Evolutionary conservation across 2,329 filamentous ascomycete species (phyloP).

Genomic region (Colletotrichum tanaceti): DNA sequence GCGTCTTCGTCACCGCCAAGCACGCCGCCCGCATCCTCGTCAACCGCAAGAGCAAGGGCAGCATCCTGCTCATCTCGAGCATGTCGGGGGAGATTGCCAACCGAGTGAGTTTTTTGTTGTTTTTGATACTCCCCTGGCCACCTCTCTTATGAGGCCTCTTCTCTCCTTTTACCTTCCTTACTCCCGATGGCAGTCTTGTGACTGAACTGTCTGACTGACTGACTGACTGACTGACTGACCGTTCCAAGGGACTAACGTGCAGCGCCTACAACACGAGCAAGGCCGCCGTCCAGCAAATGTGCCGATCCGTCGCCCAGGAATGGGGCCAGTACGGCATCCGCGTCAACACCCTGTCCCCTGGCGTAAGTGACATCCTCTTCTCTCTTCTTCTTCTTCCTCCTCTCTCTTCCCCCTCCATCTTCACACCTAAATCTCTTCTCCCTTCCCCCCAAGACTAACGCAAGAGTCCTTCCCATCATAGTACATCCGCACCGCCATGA

Average conservation of each 20-base stretch:
- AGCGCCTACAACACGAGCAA: constrained; percentile 73
- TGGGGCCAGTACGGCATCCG: constrained; percentile 73
- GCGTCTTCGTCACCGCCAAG: constrained; percentile 77
- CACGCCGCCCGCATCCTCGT: constrained; percentile 71
- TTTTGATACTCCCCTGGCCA: no score
- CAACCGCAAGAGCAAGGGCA: constrained; percentile 55
- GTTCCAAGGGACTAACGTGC: constrained; percentile 67
- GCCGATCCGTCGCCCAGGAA: constrained; percentile 69
- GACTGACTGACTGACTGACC: no score
- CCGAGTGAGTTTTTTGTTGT: constrained; percentile 59
- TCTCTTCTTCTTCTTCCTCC: no score
- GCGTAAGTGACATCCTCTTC: constrained; percentile 50
- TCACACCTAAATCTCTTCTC: no score
- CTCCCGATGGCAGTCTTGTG: no score
- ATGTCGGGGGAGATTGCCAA: constrained; percentile 64
- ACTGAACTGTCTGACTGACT: no score
- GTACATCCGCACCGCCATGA: constrained; percentile 63
- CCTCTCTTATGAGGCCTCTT: no score
- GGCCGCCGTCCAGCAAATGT: constrained; percentile 70
- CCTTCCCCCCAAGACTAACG: no score
- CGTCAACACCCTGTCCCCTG: constrained; percentile 74
- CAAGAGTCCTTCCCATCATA: constrained; percentile 31
- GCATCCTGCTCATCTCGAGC: constrained; percentile 62
- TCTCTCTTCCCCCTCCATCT: not conserved
- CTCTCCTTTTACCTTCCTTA: no score